These are phyloP conservation scores for Fulvia fulva DNA, from an alignment of 2,329 filamentous ascomycete genomes.

Conservation along the genomic window DNA sequence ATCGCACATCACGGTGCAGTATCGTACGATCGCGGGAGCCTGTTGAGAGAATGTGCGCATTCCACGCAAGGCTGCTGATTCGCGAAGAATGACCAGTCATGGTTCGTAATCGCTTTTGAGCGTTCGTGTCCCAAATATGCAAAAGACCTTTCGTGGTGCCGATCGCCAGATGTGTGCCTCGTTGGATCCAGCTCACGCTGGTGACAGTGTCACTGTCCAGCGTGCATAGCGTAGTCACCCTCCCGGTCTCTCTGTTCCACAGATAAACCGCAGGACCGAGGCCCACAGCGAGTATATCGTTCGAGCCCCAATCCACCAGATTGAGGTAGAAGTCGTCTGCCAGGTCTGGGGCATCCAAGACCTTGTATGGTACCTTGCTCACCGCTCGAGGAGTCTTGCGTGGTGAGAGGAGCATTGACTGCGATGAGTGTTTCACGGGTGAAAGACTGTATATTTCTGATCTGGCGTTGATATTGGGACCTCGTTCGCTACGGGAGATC, in stretches of 20 bases:
- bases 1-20: slow-evolving; percentile 91
- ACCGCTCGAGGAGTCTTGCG: slow-evolving; percentile 84
- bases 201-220: slow-evolving; percentile 91
- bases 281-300: slow-evolving; percentile 89
- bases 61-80: slow-evolving; percentile 94
- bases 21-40: slow-evolving; percentile 91
- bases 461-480: slow-evolving; percentile 80
- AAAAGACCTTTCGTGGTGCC: slow-evolving; percentile 92
- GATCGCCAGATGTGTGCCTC: slow-evolving; percentile 89
- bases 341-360: slow-evolving; percentile 90
- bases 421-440: slow-evolving; percentile 86
- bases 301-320: slow-evolving; percentile 94
- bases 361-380: slow-evolving; percentile 96
- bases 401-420: slow-evolving; percentile 87
- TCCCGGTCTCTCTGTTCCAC: slow-evolving; percentile 91
- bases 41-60: slow-evolving; percentile 93
- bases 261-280: slow-evolving; percentile 93
- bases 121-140: slow-evolving; percentile 95
- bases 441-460: slow-evolving; percentile 95
- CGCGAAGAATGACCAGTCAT: slow-evolving; percentile 96
- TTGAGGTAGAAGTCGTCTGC: slow-evolving; percentile 98
- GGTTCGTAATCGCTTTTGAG: slow-evolving; percentile 76
- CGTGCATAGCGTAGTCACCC: slow-evolving; percentile 91
- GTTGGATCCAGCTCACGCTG: slow-evolving; percentile 95
- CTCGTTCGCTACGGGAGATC: slow-evolving; percentile 68